Percentiles rank a stretch among this genome's conserved stretches.
Conservation (phyloP, 176 grass and related monocot species). For the Oryza coarctata region DNA sequence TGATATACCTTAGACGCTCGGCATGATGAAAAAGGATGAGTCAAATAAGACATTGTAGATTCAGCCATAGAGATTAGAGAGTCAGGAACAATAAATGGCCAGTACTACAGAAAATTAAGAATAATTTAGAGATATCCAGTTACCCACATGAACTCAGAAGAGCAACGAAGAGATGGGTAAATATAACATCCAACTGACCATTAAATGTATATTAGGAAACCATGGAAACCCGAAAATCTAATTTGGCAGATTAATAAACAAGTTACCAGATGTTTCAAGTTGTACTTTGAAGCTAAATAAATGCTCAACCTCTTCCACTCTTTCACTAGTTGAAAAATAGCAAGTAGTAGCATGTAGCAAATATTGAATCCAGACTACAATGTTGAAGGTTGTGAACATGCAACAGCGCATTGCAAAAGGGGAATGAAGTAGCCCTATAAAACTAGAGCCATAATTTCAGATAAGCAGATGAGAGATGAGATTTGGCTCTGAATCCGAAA, state of each 20-base stretch:
- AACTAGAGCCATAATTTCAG: not conserved
- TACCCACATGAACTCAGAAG: conserved; percentile 21
- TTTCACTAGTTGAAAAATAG: conserved; percentile 20
- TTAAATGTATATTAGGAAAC: conserved; percentile 28
- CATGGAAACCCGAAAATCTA: not conserved
- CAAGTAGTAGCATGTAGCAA: not conserved
- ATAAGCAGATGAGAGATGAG: not conserved
- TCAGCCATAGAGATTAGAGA: conserved; percentile 6
- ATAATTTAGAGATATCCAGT: not conserved
- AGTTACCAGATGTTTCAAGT: conserved; percentile 5
- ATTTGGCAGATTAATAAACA: not conserved
- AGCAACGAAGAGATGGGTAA: conserved; percentile 19
- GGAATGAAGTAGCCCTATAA: not conserved
- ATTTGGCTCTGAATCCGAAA: not conserved
- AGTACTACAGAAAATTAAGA: not conserved
- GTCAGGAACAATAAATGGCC: conserved; percentile 19
- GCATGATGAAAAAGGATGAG: conserved; percentile 26
- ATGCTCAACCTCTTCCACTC: not conserved
- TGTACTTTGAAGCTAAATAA: conserved; percentile 19
- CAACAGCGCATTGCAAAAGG: conserved; percentile 4
- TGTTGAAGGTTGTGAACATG: not conserved
- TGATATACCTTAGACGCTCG: conserved; percentile 11
- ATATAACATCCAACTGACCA: conserved; percentile 32
- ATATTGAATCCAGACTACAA: conserved; percentile 15
- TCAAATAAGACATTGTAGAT: conserved; percentile 29